These are phyloP conservation scores for Allium fistulosum DNA, from an alignment of 106 monocot genomes.

Conservation along the genomic window DNA sequence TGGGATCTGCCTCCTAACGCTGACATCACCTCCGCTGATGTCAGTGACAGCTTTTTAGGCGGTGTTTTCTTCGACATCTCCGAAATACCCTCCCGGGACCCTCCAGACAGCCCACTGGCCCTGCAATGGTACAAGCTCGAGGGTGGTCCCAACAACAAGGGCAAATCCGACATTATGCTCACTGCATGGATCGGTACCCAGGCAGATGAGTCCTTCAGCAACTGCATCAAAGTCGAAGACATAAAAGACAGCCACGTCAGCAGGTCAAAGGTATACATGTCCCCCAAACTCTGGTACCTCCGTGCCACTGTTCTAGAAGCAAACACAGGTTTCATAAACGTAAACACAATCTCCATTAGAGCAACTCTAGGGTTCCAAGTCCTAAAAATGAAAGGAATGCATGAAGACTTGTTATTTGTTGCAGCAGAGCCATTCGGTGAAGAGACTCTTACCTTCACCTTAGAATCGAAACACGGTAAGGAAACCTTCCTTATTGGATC, in stretches of 20 bases:
- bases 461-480: conserved; percentile 58
- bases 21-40: conserved; percentile 15
- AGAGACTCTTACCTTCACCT: conserved; percentile 29
- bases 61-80: conserved; percentile 74
- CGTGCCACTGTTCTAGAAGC: conserved; percentile 66
- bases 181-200: conserved; percentile 90
- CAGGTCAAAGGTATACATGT: conserved; percentile 69
- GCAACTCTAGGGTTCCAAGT: conserved; percentile 58
- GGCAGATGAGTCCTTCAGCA: conserved; percentile 66
- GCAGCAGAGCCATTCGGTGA: conserved; percentile 68
- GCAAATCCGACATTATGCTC: conserved; percentile 63
- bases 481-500: conserved; percentile 37
- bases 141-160: conserved; percentile 28
- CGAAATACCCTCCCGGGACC: conserved; percentile 56
- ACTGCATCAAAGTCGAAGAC: conserved; percentile 51
- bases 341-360: conserved; percentile 32
- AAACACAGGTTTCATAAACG: conserved; percentile 33
- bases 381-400: conserved; percentile 36
- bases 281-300: conserved; percentile 94
- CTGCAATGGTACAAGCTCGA: conserved; percentile 93
- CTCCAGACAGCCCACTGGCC: conserved; percentile 68
- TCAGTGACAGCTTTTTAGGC: conserved; percentile 49
- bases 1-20: conserved; percentile 55
- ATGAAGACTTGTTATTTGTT: conserved; percentile 81
- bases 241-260: conserved; percentile 12